A percentile compares a stretch with the other conserved stretches of the same genome.
Conservation (phyloP, 129 eudicot genomes). For the Tagetes erecta region DNA sequence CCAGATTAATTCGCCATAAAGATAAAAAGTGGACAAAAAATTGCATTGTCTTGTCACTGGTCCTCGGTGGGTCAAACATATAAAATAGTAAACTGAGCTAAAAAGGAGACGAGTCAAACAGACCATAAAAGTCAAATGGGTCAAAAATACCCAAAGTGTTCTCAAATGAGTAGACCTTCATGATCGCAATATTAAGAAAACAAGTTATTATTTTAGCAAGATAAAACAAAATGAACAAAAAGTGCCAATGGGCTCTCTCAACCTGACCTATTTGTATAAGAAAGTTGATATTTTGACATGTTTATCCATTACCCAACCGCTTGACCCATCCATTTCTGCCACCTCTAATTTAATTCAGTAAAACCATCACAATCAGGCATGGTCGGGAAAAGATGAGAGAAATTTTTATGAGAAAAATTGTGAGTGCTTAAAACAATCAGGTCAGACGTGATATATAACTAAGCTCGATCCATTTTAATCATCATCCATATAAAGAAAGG, state of each 20-base stretch:
- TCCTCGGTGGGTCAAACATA: too few relatives aligned
- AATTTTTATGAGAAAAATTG: neutral
- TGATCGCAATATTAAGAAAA: neutral
- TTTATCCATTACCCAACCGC: neutral
- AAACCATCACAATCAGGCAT: neutral
- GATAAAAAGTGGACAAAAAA: too few relatives aligned
- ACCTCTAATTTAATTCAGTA: neutral
- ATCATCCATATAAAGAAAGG: slow-evolving; percentile 7
- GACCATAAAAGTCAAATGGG: neutral
- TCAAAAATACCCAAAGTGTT: neutral
- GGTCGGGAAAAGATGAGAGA: neutral
- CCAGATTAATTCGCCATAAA: too few relatives aligned
- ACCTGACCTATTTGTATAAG: neutral
- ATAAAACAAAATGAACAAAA: neutral
- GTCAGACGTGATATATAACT: neutral
- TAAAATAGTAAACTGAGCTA: neutral
- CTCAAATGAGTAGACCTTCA: neutral
- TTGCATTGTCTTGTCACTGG: too few relatives aligned
- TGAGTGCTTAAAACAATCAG: neutral
- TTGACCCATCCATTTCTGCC: neutral
- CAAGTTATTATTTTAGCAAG: neutral
- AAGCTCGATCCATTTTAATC: neutral
- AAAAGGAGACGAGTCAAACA: neutral
- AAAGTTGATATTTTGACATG: neutral
- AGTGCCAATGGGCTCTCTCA: neutral